A percentile compares a stretch with the other conserved stretches of the same genome.
Conservation (phyloP, 441 rosid genomes). For the Pelargonium citronellum region DNA sequence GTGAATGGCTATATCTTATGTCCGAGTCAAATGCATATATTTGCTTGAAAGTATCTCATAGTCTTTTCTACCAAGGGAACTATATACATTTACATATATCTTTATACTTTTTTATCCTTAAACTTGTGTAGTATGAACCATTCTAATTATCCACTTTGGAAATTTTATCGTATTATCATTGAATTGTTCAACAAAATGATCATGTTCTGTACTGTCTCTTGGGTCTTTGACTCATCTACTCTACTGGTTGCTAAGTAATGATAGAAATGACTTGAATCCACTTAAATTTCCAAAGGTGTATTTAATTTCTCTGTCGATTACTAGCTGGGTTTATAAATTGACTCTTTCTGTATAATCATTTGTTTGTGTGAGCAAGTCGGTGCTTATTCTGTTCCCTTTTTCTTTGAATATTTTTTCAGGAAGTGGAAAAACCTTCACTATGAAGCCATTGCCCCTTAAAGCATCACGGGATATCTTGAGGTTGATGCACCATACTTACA, state of each 20-base stretch:
- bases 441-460: conserved; percentile 91
- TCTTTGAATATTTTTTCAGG: conserved; percentile 38
- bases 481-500: conserved; percentile 82
- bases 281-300: not conserved
- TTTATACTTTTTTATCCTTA: not conserved
- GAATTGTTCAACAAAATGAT: not conserved
- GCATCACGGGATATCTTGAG: conserved; percentile 91
- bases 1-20: conserved; percentile 25
- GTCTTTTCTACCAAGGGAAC: not conserved
- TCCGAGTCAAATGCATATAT: not conserved
- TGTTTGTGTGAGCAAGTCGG: conserved; percentile 14
- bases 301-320: not conserved
- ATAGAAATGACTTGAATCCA: not conserved
- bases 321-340: not conserved
- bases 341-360: not conserved
- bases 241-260: too few relatives aligned
- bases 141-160: not conserved
- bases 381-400: conserved; percentile 17
- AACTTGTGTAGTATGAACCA: not conserved
- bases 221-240: too few relatives aligned
- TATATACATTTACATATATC: not conserved
- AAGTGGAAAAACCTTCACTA: conserved; percentile 94
- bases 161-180: not conserved
- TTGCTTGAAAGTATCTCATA: not conserved
- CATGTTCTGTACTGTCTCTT: too few relatives aligned